Base-by-base conservation (phyloP, 257 asterid genomes). In the Vinca minor region DNA sequence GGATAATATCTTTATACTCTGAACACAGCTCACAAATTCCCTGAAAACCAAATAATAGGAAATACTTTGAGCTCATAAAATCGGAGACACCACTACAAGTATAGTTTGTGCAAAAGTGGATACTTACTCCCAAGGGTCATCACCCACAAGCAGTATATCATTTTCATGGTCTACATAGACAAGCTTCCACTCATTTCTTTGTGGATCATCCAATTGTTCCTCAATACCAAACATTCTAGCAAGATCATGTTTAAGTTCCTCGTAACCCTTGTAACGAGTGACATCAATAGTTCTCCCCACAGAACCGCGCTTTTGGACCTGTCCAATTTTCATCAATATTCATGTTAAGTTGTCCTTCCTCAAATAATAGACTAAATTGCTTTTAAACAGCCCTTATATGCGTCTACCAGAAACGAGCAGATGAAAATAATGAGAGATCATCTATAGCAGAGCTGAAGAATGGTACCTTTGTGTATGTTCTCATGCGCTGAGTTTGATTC, bases 221-320 rank as follows among this genome's bases (percentile, higher is more conserved):
- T 92, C 98, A 55, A 92, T 89, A 31, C 98, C 96, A 65, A 92
- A 92, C 79, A 93, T 84, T 35, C 93, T 92, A 28, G 98, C 98
- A 71, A 92, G 79, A 68, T 92, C 97, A 67, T 81, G 87, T 71
- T 84, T 92, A 38, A 92, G 89, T 63, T 89, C 98, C 34, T 85
- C 94, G 48, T 92, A 92, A 66, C 96, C 99, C 47, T 76, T 69
- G 75, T 89, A 93, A 52, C 97, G 91, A 5, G 86, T 70, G 23
- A 89, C 88, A 72, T 93, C 99, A 29, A 93, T 89, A 8, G 96
- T 87, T 73, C 99, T 81, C 36, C 99, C 99, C 29, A 93, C 99
- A n/a, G 97, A 94, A 45, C 97, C 99, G 12, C 99, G 88, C 68
- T 93, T 93, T 76, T 87, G 95, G 54, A 89, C 99, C 99, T 93